phyloP scores from a whole-genome alignment of 768 basidiomycete genomes.

The Lyophyllum atratum region DNA sequence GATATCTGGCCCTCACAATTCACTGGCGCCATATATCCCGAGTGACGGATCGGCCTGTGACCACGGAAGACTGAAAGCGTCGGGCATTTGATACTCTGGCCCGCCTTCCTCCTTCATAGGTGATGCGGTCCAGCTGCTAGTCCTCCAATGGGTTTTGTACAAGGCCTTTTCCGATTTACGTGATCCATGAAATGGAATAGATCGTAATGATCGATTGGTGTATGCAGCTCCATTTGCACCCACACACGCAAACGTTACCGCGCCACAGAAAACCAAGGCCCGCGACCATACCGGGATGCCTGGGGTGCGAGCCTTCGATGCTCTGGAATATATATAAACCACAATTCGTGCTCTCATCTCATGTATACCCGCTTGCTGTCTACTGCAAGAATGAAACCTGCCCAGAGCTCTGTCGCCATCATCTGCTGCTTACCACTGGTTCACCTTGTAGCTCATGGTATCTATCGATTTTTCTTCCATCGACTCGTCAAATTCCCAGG shows the following conservation, averaged over 20 bases:
- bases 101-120: neutral
- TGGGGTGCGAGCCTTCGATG: neutral
- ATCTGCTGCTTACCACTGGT: neutral
- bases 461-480: conserved; percentile 26
- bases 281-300: neutral
- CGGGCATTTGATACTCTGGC: neutral
- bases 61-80: neutral
- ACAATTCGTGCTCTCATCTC: neutral
- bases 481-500: conserved; percentile 34
- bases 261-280: conserved; percentile 1
- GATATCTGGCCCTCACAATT: neutral
- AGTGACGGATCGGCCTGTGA: neutral
- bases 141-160: neutral
- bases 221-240: neutral
- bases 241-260: neutral
- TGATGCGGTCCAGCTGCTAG: neutral
- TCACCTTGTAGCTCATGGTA: neutral
- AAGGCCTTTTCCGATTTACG: neutral
- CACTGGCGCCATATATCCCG: neutral
- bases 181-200: neutral
- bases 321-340: neutral
- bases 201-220: neutral
- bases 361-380: neutral
- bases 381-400: neutral
- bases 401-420: neutral